These are phyloP conservation scores for Lycium barbarum DNA, from an alignment of 257 asterid species.

Conservation along the genomic window DNA sequence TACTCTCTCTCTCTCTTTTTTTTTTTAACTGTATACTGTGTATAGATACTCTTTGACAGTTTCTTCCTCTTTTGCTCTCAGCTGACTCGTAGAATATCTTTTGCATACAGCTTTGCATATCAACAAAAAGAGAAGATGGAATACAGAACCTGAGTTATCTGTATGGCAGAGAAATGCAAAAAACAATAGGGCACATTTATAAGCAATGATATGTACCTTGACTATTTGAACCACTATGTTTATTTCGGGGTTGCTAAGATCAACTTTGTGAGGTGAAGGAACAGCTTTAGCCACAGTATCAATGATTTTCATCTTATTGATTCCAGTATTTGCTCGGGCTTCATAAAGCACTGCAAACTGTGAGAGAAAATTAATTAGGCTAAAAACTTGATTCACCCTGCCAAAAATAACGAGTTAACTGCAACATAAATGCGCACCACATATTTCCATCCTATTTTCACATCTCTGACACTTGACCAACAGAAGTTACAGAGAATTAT, in stretches of 20 bases:
- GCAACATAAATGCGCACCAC: neutral
- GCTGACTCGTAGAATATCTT: neutral
- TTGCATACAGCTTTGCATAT: neutral
- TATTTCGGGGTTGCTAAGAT: conserved; percentile 83
- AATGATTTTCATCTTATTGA: conserved; percentile 75
- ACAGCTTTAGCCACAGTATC: conserved; percentile 86
- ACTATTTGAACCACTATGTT: conserved; percentile 80
- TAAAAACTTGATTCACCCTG: neutral
- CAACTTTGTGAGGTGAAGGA: conserved; percentile 79
- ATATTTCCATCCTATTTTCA: conserved; percentile 17
- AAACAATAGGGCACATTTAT: neutral
- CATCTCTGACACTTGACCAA: conserved; percentile 2
- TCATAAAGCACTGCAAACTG: conserved; percentile 91
- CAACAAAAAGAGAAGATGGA: neutral
- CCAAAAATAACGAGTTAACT: neutral
- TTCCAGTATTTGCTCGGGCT: conserved; percentile 94
- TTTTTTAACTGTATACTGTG: no score
- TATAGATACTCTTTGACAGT: neutral
- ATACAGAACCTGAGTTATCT: conserved; percentile 1
- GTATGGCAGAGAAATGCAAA: neutral
- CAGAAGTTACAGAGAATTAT: neutral
- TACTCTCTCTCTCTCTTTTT: no score
- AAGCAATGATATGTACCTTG: conserved; percentile 58
- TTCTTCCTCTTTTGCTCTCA: neutral
- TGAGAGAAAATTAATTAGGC: conserved; percentile 32